Conservation (phyloP, 2,329 filamentous ascomycete species). For the Fusarium liriodendri region DNA sequence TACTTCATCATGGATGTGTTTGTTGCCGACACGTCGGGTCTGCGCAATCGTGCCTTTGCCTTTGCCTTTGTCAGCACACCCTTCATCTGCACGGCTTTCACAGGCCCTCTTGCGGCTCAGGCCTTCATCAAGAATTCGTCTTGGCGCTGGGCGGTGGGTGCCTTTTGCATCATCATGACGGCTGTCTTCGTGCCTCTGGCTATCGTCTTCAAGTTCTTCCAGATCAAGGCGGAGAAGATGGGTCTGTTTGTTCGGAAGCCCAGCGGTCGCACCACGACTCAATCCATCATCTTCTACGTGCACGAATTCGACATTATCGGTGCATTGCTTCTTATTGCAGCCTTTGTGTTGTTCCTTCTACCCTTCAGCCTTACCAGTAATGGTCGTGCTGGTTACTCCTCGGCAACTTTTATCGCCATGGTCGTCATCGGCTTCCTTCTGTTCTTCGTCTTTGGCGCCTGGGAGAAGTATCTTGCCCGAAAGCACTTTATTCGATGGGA, state of each 20-base stretch:
- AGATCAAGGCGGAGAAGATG: background rate
- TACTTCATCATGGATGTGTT: conserved; percentile 47
- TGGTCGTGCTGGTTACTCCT: background rate
- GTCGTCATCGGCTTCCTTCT: background rate
- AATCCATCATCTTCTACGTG: background rate
- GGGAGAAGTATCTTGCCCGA: conserved; percentile 5
- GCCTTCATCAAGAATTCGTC: conserved; percentile 69
- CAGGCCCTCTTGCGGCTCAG: conserved; percentile 49
- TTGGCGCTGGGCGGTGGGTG: conserved; percentile 51
- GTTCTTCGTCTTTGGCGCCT: background rate
- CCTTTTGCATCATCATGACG: conserved; percentile 7
- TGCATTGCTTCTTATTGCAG: background rate
- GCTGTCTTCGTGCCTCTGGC: conserved; percentile 26
- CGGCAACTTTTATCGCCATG: conserved; percentile 5
- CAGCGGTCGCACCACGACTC: conserved; percentile 50
- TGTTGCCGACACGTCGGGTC: conserved; percentile 46
- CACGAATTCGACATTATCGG: background rate
- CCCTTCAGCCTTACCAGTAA: background rate
- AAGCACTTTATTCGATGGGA: conserved; percentile 6
- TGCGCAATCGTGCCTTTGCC: conserved; percentile 48
- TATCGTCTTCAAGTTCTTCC: conserved; percentile 13
- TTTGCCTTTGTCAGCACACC: conserved; percentile 48
- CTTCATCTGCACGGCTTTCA: conserved; percentile 52
- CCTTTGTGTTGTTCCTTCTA: background rate
- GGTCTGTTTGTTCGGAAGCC: conserved; percentile 1